A percentile compares a stretch with the other conserved stretches of the same genome.
Conservation (phyloP, 306 rosid genomes). For the Leucaena leucocephala region DNA sequence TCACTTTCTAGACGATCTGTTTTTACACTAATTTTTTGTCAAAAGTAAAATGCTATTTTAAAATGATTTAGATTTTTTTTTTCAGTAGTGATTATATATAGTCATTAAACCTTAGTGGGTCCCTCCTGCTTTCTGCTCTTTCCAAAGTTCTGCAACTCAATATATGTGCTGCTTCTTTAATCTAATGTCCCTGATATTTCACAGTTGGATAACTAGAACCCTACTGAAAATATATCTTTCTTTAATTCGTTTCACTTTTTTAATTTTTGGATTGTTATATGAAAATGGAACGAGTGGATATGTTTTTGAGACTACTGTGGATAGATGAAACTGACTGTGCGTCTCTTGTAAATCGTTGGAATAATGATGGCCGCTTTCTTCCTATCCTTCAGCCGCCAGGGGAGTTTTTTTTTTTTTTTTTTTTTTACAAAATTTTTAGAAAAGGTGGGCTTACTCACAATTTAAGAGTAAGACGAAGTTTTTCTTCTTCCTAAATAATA, state of each 20-base stretch:
- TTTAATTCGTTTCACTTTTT: background rate
- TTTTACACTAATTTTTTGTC: too few species aligned
- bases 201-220: background rate
- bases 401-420: too few species aligned
- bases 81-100: too few species aligned
- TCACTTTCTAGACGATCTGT: too few species aligned
- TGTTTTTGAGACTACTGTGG: constrained; percentile 31
- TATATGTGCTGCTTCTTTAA: background rate
- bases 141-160: background rate
- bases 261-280: background rate
- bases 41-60: too few species aligned
- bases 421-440: too few species aligned
- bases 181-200: background rate
- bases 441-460: too few species aligned
- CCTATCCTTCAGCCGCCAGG: constrained; percentile 9
- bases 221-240: background rate
- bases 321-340: constrained; percentile 15
- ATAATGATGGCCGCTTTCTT: constrained; percentile 17
- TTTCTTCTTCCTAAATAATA: too few species aligned
- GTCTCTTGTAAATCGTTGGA: background rate
- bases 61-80: too few species aligned
- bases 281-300: background rate
- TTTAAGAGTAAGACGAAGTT: too few species aligned
- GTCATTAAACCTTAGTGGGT: background rate
- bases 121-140: background rate